Evolutionary conservation across 83 land plant species (phyloP).

Genomic region (Isoetes engelmannii): DNA sequence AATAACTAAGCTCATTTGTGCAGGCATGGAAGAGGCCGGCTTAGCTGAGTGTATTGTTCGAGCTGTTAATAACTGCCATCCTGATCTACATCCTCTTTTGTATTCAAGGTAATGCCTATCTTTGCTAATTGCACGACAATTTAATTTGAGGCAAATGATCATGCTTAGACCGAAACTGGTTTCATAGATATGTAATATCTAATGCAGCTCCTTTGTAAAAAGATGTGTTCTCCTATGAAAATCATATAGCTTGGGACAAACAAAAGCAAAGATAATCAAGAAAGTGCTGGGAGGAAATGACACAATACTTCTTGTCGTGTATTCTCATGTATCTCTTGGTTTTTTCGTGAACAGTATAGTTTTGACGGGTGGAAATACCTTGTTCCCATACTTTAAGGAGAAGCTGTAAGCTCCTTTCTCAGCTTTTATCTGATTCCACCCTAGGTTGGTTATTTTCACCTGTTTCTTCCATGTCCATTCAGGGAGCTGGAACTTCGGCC

Average conservation of each 20-base stretch:
- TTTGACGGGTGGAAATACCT: conserved; percentile 85
- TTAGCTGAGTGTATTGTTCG: conserved; percentile 93
- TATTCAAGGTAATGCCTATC: conserved; percentile 57
- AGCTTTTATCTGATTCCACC: neutral
- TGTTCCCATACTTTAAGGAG: conserved; percentile 73
- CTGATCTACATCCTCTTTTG: conserved; percentile 83
- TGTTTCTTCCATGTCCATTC: conserved; percentile 10
- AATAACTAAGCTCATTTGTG: neutral
- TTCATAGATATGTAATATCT: neutral
- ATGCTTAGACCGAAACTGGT: neutral
- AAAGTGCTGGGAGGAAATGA: neutral
- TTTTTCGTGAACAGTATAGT: conserved; percentile 52
- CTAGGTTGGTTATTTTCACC: neutral
- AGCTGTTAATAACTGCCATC: conserved; percentile 74
- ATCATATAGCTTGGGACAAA: conserved; percentile 3
- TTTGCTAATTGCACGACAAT: neutral
- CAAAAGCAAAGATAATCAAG: neutral
- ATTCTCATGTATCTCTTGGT: conserved; percentile 7
- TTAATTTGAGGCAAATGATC: neutral
- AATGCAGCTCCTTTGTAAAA: conserved; percentile 2
- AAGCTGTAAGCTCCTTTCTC: conserved; percentile 57
- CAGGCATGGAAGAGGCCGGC: conserved; percentile 96
- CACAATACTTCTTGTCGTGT: neutral
- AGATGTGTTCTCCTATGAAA: neutral
- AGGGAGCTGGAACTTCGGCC: conserved; percentile 92